Evolutionary conservation across 2,329 filamentous ascomycete species (phyloP), one percentile per base, ranked within the genome.

Genomic region (Thelonectria rubi): DNA sequence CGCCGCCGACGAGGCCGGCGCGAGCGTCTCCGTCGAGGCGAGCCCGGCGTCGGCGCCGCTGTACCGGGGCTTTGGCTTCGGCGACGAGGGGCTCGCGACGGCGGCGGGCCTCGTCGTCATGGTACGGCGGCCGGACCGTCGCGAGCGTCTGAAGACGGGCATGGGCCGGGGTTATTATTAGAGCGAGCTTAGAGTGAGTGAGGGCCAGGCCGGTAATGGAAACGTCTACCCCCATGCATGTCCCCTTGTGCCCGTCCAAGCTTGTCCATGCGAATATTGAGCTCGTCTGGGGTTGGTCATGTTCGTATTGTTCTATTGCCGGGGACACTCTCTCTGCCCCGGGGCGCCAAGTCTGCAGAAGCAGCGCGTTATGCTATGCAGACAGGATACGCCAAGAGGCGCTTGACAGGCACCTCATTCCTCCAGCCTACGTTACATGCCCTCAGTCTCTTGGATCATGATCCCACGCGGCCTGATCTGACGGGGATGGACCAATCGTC

Each of bases 131-230:
- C 54, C 54, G 10, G 54, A 57, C 43, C n/a, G 26, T 21, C 37
- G 18, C 24, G 45, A 57, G 46, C 37, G 54, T 14, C 17, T 57
- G 18, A 57, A 57, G 46, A n/a, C 34, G 6, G 54, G 54, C 9
- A 45, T 57, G 37, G 46, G 54, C 10, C 46, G 42, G 37, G 39
- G 20, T 32, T 50, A 57, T 50, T 57, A 50, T 57, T 50, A 50
- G 48, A 15, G n/a, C n/a, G 15, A n/a, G 12, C n/a, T 18, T 3
- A 26, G 15, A 9, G 20, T 10, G 9, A 10, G 18, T 18, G 18
- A 12, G 15, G 18, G 9, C 5, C 12, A n/a, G 14, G 24, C 26
- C 32, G 32, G 32, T 42, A 26, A 34, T 24, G 5, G 32, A 34
- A 34, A 34, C 10, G 26, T 5, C 5, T 30, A 12, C 9, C 9